phyloP scores from a whole-genome alignment of 208 protist genomes.

The Lotmaria passim region DNA sequence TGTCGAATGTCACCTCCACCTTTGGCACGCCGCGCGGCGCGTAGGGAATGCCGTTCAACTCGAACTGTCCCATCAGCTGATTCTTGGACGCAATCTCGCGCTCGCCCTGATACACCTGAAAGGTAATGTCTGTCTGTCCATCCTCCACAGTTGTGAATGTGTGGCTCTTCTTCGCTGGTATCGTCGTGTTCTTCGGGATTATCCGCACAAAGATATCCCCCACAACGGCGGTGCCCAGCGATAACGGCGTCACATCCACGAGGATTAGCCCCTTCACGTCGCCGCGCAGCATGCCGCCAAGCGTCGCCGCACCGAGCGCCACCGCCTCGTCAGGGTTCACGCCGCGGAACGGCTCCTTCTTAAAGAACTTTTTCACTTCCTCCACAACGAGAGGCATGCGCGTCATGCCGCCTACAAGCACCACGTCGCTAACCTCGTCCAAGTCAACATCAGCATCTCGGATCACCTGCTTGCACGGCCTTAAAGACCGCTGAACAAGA shows the following conservation, averaged over 20 bases:
- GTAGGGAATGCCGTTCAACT: conserved; percentile 92
- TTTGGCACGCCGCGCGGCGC: conserved; percentile 90
- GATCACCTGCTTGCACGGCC: conserved; percentile 80
- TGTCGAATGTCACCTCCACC: conserved; percentile 99
- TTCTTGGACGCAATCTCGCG: conserved; percentile 93
- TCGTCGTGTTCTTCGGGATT: conserved; percentile 98
- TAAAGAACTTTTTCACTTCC: conserved; percentile 93
- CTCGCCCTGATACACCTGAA: conserved; percentile 97
- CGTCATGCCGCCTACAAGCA: conserved; percentile 98
- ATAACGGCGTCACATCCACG: conserved; percentile 98
- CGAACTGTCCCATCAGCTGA: conserved; percentile 96
- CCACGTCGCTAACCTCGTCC: conserved; percentile 96
- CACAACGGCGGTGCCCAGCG: conserved; percentile 98
- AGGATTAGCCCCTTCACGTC: conserved; percentile 96
- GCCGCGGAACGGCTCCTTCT: conserved; percentile 94
- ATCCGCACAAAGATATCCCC: conserved; percentile 97
- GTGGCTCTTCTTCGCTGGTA: conserved; percentile 98
- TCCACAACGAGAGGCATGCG: conserved; percentile 96
- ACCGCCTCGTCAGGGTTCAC: conserved; percentile 99
- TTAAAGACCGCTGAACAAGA: conserved; percentile 80
- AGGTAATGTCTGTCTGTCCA: conserved; percentile 82
- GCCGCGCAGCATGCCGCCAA: conserved; percentile 94
- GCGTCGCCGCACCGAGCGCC: conserved; percentile 99
- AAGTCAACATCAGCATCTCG: conserved; percentile 86
- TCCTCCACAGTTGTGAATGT: conserved; percentile 90